Base-by-base conservation (phyloP, 2,329 filamentous ascomycete species). In the Claviceps sp. region DNA sequence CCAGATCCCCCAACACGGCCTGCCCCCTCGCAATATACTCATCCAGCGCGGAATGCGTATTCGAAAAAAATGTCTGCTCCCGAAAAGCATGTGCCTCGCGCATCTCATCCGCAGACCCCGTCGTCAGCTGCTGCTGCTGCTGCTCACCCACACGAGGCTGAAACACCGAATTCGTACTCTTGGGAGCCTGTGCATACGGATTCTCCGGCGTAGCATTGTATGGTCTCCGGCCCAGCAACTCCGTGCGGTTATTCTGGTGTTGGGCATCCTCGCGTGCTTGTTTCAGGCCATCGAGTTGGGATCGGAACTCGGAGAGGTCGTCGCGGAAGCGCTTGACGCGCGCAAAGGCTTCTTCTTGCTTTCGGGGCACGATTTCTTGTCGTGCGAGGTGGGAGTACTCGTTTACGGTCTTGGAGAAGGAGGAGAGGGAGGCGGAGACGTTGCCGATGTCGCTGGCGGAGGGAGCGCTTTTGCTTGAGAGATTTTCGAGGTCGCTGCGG, bases 11-110 rank as follows among this genome's bases (percentile, higher is more conserved):
- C 30, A 97, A 75, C 40, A 98, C 93, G 1, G 89, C 88, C 63
- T 95, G 82, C 0, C 93, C 93, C 2, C 91, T 77, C 47, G 94
- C 90, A 52, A 98, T 80, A 64, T 95, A 98, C 59, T 97, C 91
- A 65, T 98, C 93, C 1, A 98, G 76, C 50, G 93, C 89, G 17
- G 77, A 78, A 64, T 95, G 87, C 4, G 91, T 93, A 59, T 78
- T 83, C 19, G 79, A 69, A 61, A 96, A 87, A 73, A 98, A 97
- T 55, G 77, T 84, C 61, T 95, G 89, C 70, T 98, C 93, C 48
- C 89, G 78, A 58, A 97, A 73, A 3, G 90, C 89, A 65, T 96
- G 89, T 3, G 78, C 71, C 70, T 96, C 90, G 49, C 90, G 78
- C 52, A 73, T 75, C 56, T 82, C 80, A 57, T 89, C 83, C n/a